Conservation (phyloP, 2,329 filamentous ascomycete genomes). For the Onygenales sp. region DNA sequence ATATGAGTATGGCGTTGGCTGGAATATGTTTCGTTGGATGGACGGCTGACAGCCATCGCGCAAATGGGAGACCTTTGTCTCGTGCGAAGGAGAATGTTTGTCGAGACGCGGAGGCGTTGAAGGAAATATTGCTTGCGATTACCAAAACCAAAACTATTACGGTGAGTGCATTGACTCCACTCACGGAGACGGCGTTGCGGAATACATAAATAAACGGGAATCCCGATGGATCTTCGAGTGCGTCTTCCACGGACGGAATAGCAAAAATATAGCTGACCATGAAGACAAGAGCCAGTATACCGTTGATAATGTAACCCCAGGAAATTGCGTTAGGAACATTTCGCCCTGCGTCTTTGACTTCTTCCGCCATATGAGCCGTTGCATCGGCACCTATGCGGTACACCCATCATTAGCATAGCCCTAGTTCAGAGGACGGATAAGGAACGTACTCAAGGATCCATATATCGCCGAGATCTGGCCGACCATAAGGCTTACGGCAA, state of each 20-base stretch:
- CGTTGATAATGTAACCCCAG: slow-evolving; percentile 26
- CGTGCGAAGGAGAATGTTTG: slow-evolving; percentile 17
- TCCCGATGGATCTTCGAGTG: slow-evolving; percentile 22
- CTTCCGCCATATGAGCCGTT: slow-evolving; percentile 25
- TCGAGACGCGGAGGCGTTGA: slow-evolving; percentile 33
- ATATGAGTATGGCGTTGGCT: slow-evolving; percentile 17
- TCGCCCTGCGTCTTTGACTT: slow-evolving; percentile 26
- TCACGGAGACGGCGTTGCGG: slow-evolving; percentile 37
- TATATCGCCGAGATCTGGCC: slow-evolving; percentile 34
- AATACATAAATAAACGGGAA: slow-evolving; percentile 36
- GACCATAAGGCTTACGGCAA: slow-evolving; percentile 29
- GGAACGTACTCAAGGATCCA: slow-evolving; percentile 24
- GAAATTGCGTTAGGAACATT: slow-evolving; percentile 30
- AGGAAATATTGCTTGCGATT: slow-evolving; percentile 25
- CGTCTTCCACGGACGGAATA: slow-evolving; percentile 24
- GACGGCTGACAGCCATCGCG: slow-evolving; percentile 22
- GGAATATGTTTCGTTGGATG: slow-evolving; percentile 15
- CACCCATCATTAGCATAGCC: neutral
- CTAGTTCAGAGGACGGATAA: neutral
- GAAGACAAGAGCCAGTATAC: slow-evolving; percentile 26
- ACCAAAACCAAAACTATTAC: slow-evolving; percentile 23
- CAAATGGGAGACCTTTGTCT: slow-evolving; percentile 26
- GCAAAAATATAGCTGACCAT: slow-evolving; percentile 26
- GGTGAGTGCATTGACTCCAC: slow-evolving; percentile 20
- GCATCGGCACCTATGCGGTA: slow-evolving; percentile 12